Conservation (phyloP, 352 stramenopile genomes). For the Pseudoperonospora humuli region DNA sequence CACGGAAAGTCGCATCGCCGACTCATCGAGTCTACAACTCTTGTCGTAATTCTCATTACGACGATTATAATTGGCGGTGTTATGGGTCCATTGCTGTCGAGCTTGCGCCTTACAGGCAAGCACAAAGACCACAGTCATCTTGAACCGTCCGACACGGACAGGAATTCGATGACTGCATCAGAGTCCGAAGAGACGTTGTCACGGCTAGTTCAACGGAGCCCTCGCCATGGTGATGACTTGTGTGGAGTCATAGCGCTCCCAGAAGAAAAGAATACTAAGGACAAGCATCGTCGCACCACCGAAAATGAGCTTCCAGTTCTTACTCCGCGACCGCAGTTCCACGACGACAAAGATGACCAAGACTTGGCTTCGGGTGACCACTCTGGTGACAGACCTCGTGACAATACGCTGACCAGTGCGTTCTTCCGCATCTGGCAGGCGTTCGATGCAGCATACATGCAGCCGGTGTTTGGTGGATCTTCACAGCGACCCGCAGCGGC, state of each 20-base stretch:
- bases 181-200: constrained; percentile 25
- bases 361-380: constrained; percentile 15
- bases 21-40: constrained; percentile 79
- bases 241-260: constrained; percentile 23
- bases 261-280: constrained; percentile 20
- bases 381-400: constrained; percentile 19
- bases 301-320: constrained; percentile 39
- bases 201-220: constrained; percentile 29
- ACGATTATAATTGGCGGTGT: constrained; percentile 75
- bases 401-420: constrained; percentile 41
- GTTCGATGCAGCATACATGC: constrained; percentile 74
- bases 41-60: constrained; percentile 84
- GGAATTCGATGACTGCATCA: constrained; percentile 24
- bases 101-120: constrained; percentile 36
- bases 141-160: constrained; percentile 32
- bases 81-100: constrained; percentile 59
- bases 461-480: constrained; percentile 69
- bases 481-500: constrained; percentile 21
- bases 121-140: constrained; percentile 29
- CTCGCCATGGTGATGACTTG: constrained; percentile 36
- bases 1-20: constrained; percentile 62
- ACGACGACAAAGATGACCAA: constrained; percentile 36
- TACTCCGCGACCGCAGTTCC: constrained; percentile 64
- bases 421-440: constrained; percentile 76
- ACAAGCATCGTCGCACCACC: constrained; percentile 17